Evolutionary conservation across 2,329 filamentous ascomycete species (phyloP), one percentile per base, ranked within the genome.

Genomic region (Alternaria sp.): DNA sequence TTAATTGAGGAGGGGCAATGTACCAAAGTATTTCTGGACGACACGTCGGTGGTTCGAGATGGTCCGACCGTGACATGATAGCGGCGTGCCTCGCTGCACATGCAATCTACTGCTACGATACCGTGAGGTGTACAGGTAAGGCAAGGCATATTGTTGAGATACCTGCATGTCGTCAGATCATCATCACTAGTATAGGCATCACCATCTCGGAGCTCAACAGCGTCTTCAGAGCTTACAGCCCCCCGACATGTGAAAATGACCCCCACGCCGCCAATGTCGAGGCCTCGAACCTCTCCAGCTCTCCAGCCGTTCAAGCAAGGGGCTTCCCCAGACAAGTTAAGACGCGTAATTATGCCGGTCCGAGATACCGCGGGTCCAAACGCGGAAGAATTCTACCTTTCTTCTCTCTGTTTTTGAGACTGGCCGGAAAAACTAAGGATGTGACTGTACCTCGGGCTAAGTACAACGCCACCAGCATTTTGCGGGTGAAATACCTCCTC

Each of bases 371-470:
- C 51, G 28, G 20, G 41, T n/a, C 37, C 33, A 21, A 44, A 53
- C 55, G 28, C 47, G 41, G 41, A 56, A 56, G 54, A 46, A 56
- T 46, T 56, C 25, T 53, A 14, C 14, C 23, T 21, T 33, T 33
- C 20, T 53, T 53, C 23, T 47, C 37, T 59, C 26, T 49, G 33
- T 44, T 51, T 28, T 51, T 47, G 45, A 33, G 41, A 37, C 43
- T 9, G 21, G 20, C 43, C 58, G 50, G 58, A 55, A 30, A 45
- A 60, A 60, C 23, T 49, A 47, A 33, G 20, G 41, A 49, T 23
- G 8, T 20, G 37, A 41, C 23, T 44, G 49, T 65, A 65, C 61
- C 61, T 66, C 61, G 61, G 61, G 60, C 41, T 18, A 66, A 54
- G 61, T 66, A 64, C 50, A 54, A 54, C 33, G 54, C 55, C 54